Base-by-base conservation (phyloP, 2,329 filamentous ascomycete genomes). In the Pseudopyrenochaeta lycopersici region DNA sequence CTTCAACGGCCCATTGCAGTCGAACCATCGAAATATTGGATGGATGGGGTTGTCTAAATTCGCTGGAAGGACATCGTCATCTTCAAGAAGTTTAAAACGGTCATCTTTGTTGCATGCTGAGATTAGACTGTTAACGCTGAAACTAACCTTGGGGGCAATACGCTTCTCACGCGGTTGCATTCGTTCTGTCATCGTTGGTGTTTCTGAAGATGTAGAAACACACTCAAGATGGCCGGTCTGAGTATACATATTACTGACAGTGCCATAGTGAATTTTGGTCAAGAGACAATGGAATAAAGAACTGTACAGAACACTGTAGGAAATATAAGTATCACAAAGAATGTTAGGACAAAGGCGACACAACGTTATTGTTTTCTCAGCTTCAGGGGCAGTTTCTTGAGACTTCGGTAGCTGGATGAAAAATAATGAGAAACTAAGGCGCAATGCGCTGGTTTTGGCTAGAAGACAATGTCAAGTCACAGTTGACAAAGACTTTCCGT, bases 41-140 rank as follows among this genome's bases (percentile, higher is more conserved):
- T 75, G 72, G 18, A 76, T 66, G 2, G 50, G 9, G 21, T 67
- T 70, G 31, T 68, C 52, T 5, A 76, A 54, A 33, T 75, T 52
- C 10, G 62, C 60, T 15, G 53, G 38, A 9, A 53, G 56, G 4
- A 70, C 56, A 6, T 45, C 44, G 11, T 63, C 49, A 33, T 72
- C 66, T 32, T 72, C 59, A 15, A 72, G 60, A 15, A 75, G 66
- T 4, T 63, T 60, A 43, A 72, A 72, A 35, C 69, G 66, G 46
- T 75, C 72, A 21, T 67, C 52, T 2, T 44, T 63, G 39, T 73
- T 72, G 6, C 63, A 65, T 44, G 56, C 56, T 23, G 55, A 55
- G 39, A 70, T 63, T 9, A 71, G 39, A 35, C 44, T 46, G 21
- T 62, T 62, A 47, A 65, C 63, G 1, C 55, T 45, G 6, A 46